Evolutionary conservation across 2,329 filamentous ascomycete genomes (phyloP), one percentile per base, ranked within the genome.

Genomic region (Didymella lethalis): DNA sequence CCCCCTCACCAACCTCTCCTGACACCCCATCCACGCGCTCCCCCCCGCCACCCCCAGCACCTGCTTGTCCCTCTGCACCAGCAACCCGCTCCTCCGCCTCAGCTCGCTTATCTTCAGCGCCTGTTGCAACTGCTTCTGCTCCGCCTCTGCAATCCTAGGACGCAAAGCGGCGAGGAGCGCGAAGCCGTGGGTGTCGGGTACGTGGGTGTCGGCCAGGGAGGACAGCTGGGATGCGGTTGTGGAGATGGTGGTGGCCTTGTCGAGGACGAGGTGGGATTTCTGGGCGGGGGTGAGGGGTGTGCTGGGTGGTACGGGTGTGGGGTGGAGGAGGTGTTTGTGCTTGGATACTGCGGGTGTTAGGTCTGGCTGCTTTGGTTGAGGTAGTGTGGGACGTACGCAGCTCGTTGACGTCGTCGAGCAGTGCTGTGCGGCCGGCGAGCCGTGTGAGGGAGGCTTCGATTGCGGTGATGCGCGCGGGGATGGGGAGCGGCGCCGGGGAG

Each of bases 21-120:
- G 90, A 71, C 89, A 87, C 50, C 89, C 86, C 23, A 89, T 89
- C 79, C 92, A 88, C 57, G 85, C 84, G 65, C 87, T 85, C 0
- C 89, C 89, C 65, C 86, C 86, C 11, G 84, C 84, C 47, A 96
- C 79, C 43, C 95, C 82, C 3, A 87, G 86, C 25, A 86, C 80
- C 73, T 93, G 88, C 76, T 94, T 93, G 89, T 92, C 96, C 34
- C 62, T 75, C 75, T 77, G 75, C 54, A 81, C 75, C 11, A 80
- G 46, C 46, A 76, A 65, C 75, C 87, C 90, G 78, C 85, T 93
- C 64, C 83, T 84, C 62, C 78, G 84, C 73, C 86, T 84, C 72
- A 90, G 82, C 73, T 85, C 85, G 23, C 84, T 85, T 62, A 91
- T 85, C 74, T 89, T 86, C 47, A 82, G 81, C 38, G 78, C 77